Conservation (phyloP, 768 basidiomycete species). For the Amanita brunnescens region DNA sequence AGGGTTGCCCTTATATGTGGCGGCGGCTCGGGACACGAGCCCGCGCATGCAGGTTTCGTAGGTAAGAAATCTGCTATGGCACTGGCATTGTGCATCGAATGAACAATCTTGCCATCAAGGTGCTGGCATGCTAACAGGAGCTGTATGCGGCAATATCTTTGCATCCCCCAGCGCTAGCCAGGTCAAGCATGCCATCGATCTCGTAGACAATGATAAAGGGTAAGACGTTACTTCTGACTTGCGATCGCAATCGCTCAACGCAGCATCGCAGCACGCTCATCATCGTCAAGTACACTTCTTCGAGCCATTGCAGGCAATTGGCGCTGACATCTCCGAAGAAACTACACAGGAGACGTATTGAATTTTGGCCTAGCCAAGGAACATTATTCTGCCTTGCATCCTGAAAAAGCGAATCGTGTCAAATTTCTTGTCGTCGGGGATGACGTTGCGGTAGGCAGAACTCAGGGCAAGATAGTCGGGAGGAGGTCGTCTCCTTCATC, state of each 20-base stretch:
- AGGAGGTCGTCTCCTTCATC: constrained; percentile 40
- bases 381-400: constrained; percentile 63
- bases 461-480: constrained; percentile 79
- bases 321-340: constrained; percentile 32
- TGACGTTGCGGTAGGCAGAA: constrained; percentile 79
- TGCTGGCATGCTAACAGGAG: constrained; percentile 65
- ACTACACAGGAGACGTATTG: constrained; percentile 86
- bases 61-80: constrained; percentile 34
- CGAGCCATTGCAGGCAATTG: background rate
- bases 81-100: background rate
- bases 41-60: constrained; percentile 85
- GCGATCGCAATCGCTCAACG: background rate
- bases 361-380: constrained; percentile 90
- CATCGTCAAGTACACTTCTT: constrained; percentile 59
- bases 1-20: constrained; percentile 77
- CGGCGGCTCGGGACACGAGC: constrained; percentile 87
- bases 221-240: constrained; percentile 18
- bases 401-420: constrained; percentile 56
- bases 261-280: constrained; percentile 53
- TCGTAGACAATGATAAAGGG: constrained; percentile 68
- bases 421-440: constrained; percentile 82
- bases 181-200: constrained; percentile 71
- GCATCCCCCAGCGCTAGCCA: constrained; percentile 86
- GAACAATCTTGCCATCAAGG: constrained; percentile 29
- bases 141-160: constrained; percentile 85